A percentile compares a stretch with the other conserved stretches of the same genome.
Conservation (phyloP, 2,329 filamentous ascomycete species). For the Penicillium freii region DNA sequence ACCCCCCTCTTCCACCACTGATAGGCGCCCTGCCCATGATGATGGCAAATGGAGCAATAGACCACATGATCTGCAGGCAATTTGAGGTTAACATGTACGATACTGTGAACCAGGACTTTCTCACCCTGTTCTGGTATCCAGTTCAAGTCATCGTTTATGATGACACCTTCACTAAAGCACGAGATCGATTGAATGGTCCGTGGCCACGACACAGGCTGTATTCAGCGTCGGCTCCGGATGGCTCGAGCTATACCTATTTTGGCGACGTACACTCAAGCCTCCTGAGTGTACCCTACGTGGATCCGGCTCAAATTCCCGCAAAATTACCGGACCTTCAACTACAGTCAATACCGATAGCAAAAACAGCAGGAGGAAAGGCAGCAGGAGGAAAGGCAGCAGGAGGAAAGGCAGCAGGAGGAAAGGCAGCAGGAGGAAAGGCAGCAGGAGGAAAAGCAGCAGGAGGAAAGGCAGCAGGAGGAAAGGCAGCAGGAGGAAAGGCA, state of each 20-base stretch:
- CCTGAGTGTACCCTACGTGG: rapidly evolving
- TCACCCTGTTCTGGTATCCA: background rate
- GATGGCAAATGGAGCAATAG: rapidly evolving
- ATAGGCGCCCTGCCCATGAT: rapidly evolving
- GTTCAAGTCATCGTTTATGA: background rate
- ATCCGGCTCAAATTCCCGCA: background rate
- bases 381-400: too few relatives aligned
- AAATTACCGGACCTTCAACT: background rate
- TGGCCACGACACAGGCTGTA: background rate
- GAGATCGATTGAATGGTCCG: background rate
- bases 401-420: too few relatives aligned
- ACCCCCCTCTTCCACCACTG: background rate
- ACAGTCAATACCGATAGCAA: background rate
- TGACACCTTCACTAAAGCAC: background rate
- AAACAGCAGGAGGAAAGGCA: too few relatives aligned
- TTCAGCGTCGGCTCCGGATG: background rate
- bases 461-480: too few relatives aligned
- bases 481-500: too few relatives aligned
- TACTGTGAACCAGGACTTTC: rapidly evolving
- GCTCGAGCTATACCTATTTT: background rate
- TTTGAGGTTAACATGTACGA: background rate
- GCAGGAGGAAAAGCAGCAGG: too few relatives aligned
- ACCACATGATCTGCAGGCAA: rapidly evolving
- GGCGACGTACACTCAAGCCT: background rate
- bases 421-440: too few relatives aligned